Evolutionary conservation across 2,329 filamentous ascomycete genomes (phyloP).

Genomic region (Colletotrichum liriopes): DNA sequence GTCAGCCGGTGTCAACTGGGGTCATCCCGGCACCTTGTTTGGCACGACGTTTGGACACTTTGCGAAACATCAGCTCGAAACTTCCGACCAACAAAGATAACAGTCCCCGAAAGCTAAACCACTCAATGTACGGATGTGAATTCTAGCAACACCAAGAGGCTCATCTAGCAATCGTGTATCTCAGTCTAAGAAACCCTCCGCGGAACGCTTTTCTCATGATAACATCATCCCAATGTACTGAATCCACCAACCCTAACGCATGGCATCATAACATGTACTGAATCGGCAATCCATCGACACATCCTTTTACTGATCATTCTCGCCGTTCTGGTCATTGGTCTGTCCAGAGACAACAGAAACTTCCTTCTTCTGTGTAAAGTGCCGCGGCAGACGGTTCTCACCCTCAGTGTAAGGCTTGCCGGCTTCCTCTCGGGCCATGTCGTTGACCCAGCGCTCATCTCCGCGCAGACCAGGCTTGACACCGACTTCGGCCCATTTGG

Average conservation of each 20-base stretch:
- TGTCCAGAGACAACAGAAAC: constrained; percentile 29
- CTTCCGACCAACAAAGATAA: neutral
- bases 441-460: constrained; percentile 79
- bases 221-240: too few species aligned
- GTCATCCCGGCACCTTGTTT: constrained; percentile 5
- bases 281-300: too few species aligned
- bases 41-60: neutral
- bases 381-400: constrained; percentile 74
- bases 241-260: neutral
- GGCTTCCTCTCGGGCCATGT: constrained; percentile 79
- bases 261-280: neutral
- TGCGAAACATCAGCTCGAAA: neutral
- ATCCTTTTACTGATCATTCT: neutral
- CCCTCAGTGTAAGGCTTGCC: constrained; percentile 69
- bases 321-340: constrained; percentile 10
- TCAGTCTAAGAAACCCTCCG: neutral
- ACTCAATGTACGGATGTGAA: constrained; percentile 11
- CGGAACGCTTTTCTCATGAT: neutral
- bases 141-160: neutral
- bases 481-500: constrained; percentile 72
- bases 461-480: constrained; percentile 67
- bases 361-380: constrained; percentile 55
- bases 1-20: constrained; percentile 27
- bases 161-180: constrained; percentile 8
- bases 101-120: neutral